Evolutionary conservation across 2,329 filamentous ascomycete species (phyloP), one percentile per base, ranked within the genome.

Genomic region (Lachnellula willkommii): DNA sequence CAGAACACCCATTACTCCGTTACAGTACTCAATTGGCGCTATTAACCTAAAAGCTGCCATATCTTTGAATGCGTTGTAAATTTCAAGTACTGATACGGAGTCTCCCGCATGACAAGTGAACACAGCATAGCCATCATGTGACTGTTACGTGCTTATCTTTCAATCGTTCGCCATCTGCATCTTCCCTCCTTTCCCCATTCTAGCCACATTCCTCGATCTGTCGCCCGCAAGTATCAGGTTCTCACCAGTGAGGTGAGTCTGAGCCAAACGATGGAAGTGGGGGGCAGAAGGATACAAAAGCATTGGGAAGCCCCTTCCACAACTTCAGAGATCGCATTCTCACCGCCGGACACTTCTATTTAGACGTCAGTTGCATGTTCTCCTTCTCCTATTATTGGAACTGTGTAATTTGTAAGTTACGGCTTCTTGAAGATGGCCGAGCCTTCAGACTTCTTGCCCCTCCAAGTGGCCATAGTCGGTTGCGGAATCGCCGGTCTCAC

Each of bases 401-500:
- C 42, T 24, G 4, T 20, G 8, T 11, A 11, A 45, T 12, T 17
- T 40, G 36, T 11, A 22, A 24, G 4, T 5, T 1, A 45, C 42
- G n/a, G 42, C 42, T 17, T 20, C 42, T 17, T 42, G 15, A n/a
- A 20, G 22, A 47, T 47, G 45, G 12, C 45, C 14, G 45, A 47
- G 15, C 12, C 5, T 5, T 47, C 45, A 32, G 45, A 47, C 28
- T 17, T 24, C 9, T 47, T 45, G 42, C 42, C 20, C 11, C 55
- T 63, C 20, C 35, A 60, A 17, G 37, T 67, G 20, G 70, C 70
- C 39, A 70, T 74, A 35, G 60, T 71, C 20, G 72, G 72, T 15
- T 69, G 65, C 26, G 73, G 73, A 6, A 70, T 74, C 35, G 71
- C 71, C 8, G 72, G 73, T 7, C 67, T 75, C 20, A 69, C 69